Evolutionary conservation across 805 yeast genomes (phyloP), one percentile per base, ranked within the genome.

Genomic region (Saturnispora quitensis): DNA sequence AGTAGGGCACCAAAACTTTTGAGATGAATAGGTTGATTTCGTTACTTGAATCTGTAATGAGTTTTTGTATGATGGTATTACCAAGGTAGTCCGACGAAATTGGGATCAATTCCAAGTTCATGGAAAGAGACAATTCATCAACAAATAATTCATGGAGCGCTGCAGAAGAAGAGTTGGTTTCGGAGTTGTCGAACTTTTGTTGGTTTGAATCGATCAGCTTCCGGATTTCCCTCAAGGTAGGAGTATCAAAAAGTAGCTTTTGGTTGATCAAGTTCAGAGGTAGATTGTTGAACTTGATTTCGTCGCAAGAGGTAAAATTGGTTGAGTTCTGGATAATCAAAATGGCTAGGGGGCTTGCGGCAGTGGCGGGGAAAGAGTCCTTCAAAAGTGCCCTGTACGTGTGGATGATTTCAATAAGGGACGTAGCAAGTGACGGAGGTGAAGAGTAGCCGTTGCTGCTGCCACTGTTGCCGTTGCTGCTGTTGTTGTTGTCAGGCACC

Each of bases 71-170:
- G 45, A 93, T 86, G 0, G 99, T 93, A 64, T 93, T 93, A 20
- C 99, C 99, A 50, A 93, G 72, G 63, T 93, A 93, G 68, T 93
- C 99, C 50, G 91, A 82, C 27, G 96, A 81, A 49, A 93, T 73
- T 62, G 88, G 96, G 2, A 97, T 96, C 53, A 93, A 75, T 66
- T 93, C 97, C 54, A 80, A 84, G 54, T 86, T 69, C 90, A 91
- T 87, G 4, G 89, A 85, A 50, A 89, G 63, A 6, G 95, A 89
- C 38, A 89, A 69, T 56, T 82, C 89, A 64, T 90, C 97, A 44
- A 89, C 74, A 56, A 88, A 96, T 12, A 74, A 64, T 53, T 75
- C 77, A 2, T 82, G 57, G 55, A 81, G 63, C 9, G 64, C 60
- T 47, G 80, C 78, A 8, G 74, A 67, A 63, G 85, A 10, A 2